Conservation (phyloP, 495 filamentous ascomycete species). For the Annulohypoxylon nitens region DNA sequence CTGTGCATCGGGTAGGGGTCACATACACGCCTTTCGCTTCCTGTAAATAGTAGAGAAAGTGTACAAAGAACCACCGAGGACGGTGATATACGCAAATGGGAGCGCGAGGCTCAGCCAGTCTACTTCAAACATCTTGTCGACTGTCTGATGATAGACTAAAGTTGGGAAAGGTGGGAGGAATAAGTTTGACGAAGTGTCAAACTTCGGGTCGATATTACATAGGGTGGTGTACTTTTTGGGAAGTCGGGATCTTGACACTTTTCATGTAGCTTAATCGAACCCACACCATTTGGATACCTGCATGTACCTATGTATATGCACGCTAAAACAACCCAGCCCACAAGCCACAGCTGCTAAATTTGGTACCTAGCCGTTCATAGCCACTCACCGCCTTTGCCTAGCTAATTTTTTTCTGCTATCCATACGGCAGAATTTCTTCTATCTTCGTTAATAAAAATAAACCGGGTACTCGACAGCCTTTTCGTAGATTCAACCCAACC, state of each 20-base stretch:
- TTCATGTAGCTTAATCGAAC: conserved; percentile 42
- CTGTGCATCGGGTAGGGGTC: conserved; percentile 51
- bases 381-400: conserved; percentile 42
- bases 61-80: conserved; percentile 87
- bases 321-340: conserved; percentile 25
- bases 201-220: conserved; percentile 18
- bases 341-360: conserved; percentile 29
- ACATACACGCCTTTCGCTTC: conserved; percentile 86
- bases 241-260: conserved; percentile 55
- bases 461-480: conserved; percentile 14
- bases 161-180: conserved; percentile 23
- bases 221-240: conserved; percentile 38
- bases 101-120: conserved; percentile 85
- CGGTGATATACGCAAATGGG: conserved; percentile 86
- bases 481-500: conserved; percentile 15
- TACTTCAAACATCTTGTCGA: conserved; percentile 66
- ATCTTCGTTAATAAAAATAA: conserved; percentile 18
- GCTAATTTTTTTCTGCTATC: conserved; percentile 27
- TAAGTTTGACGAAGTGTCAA: conserved; percentile 27
- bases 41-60: conserved; percentile 94
- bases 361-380: conserved; percentile 31
- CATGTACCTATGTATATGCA: conserved; percentile 26
- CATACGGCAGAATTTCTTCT: conserved; percentile 44
- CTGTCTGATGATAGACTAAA: conserved; percentile 23
- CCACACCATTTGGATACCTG: conserved; percentile 19